Base-by-base conservation (phyloP, 495 filamentous ascomycete genomes). In the Xylaria cubensis region DNA sequence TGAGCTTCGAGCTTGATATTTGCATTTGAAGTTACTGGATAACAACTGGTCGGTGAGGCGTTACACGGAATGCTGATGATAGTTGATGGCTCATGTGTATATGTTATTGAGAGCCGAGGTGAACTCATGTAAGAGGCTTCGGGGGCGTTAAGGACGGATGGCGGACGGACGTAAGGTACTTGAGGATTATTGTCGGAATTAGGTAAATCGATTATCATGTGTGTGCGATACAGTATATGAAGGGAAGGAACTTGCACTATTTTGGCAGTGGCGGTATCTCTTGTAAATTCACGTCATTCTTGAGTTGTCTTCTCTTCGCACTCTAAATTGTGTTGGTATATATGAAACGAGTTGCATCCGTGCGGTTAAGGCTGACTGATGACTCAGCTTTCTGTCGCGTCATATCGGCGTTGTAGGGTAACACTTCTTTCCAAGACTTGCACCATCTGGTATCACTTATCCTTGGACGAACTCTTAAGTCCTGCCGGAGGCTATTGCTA, bases 21-120 rank as follows among this genome's bases (percentile, higher is more conserved):
- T 12, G 44, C 41, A 48, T 66, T 42, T 46, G n/a, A 19, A 29
- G 58, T 63, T 70, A 44, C 48, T 71, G 69, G 48, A 64, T 64
- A 56, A 56, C 24, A 12, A 39, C 13, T 46, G 3, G 21, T 13
- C 10, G 3, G 9, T 17, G 42, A 21, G 55, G 41, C 56, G 67
- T 12, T 32, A 9, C n/a, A 26, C 24, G 42, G 15, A 4, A 36
- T 19, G 32, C 24, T 24, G 39, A 46, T 24, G 24, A 46, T 61
- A 10, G 26, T n/a, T 59, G 5, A 46, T 69, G 19, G 53, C 5
- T 59, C 2, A 61, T 59, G 67, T 34, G 26, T 29, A 64, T 24
- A 69, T 36, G 51, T 29, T 29, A 51, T 29, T 21, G 39, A 13
- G 8, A 24, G 24, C 26, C 26, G 13, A 21, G 36, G 39, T 15